Evolutionary conservation across 306 rosid species (phyloP), one percentile per base, ranked within the genome.

Genomic region (Herpetospermum pedunculosum): DNA sequence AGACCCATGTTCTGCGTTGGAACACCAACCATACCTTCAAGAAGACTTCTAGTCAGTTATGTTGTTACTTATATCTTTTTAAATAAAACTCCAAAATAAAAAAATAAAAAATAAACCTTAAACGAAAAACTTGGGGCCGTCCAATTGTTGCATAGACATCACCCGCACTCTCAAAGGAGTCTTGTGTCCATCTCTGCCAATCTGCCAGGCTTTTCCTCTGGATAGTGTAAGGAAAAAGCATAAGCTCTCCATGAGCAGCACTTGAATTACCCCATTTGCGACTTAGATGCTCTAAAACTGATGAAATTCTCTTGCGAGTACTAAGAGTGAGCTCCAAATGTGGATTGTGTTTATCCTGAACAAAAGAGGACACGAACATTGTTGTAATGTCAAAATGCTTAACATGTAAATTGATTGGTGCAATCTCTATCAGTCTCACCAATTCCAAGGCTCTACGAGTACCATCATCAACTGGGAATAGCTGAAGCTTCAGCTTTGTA

Each of bases 11-110:
- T 88, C 91, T 3, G 80, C 16, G 62, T 49, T 75, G 79, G 87
- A 82, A 81, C 90, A 83, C 99, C 99, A 94, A 76, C 99, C 97
- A 85, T 94, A 94, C 95, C 99, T 94, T 81, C 85, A 88, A 63
- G 82, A 46, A 74, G 59, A 79, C 77, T 59, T 76, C 26, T 37
- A 77, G 77, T 68, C 74, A 75, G 34, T 58, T 25, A 57, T 14
- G 40, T 34, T 40, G 21, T 46, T 29, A n/a, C 72, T 5, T 14
- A 8, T 18, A 46, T 69, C 40, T 18, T 69, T 44, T 44, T 30
- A 28, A 38, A 29, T 46, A 47, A 10, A 69, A 69, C 15, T 28
- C 38, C 21, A 69, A 28, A 47, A n/a, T n/a, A 48, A 16, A n/a
- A 34, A 0, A 6, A 26, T 29, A 26, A 6, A 9, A 26, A 35